Conservation (phyloP, 2,329 filamentous ascomycete species). For the Colletotrichum plurivorum region DNA sequence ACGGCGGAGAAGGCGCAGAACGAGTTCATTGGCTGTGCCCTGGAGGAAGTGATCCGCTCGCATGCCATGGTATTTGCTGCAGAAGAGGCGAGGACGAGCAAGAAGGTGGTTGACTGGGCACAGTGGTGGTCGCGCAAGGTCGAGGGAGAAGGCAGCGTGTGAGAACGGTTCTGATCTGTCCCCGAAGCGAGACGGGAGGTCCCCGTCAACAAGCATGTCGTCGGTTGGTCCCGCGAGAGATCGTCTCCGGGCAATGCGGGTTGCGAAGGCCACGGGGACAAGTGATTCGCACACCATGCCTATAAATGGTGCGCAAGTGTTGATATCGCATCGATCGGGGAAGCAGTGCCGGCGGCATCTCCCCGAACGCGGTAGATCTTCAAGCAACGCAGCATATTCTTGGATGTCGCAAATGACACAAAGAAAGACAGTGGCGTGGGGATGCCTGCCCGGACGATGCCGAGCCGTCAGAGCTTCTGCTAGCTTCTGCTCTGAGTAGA, state of each 20-base stretch:
- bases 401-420: neutral
- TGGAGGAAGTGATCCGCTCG: slow-evolving; percentile 90
- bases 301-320: too few relatives aligned
- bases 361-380: slow-evolving; percentile 11
- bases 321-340: slow-evolving; percentile 12
- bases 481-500: neutral
- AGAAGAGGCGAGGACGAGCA: slow-evolving; percentile 82
- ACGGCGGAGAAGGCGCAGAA: slow-evolving; percentile 79
- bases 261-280: neutral
- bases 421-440: neutral
- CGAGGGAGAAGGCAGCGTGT: slow-evolving; percentile 32
- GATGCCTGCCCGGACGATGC: neutral
- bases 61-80: slow-evolving; percentile 96
- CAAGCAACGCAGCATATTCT: neutral
- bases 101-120: slow-evolving; percentile 80
- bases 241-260: neutral
- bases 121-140: slow-evolving; percentile 77
- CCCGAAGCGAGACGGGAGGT: neutral
- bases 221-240: neutral
- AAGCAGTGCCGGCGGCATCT: slow-evolving; percentile 10
- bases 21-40: slow-evolving; percentile 82
- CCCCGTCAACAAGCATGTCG: neutral
- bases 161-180: neutral
- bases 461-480: neutral
- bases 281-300: neutral